These are phyloP conservation scores for Tetraselmis chui DNA, from an alignment of 139 green algal species.

Conservation along the genomic window DNA sequence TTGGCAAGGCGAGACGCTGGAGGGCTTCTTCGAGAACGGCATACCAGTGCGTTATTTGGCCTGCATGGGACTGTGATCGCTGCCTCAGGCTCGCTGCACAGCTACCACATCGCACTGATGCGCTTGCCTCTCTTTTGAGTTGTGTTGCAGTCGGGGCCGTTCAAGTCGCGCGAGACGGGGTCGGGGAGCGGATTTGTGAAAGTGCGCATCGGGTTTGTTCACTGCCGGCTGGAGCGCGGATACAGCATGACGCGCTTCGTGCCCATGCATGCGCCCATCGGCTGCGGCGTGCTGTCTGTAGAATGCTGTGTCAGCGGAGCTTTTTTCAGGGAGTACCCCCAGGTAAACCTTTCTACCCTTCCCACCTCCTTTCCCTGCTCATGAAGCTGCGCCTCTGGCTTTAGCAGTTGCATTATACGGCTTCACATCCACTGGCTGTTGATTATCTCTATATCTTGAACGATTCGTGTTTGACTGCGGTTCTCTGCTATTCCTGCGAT, in stretches of 20 bases:
- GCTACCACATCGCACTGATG: background rate
- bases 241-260: background rate
- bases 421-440: too few relatives aligned
- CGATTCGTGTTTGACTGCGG: too few relatives aligned
- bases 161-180: background rate
- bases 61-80: background rate
- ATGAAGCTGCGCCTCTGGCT: too few relatives aligned
- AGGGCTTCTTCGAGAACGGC: background rate
- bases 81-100: background rate
- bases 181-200: background rate
- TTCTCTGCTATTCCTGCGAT: too few relatives aligned
- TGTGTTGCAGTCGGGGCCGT: background rate
- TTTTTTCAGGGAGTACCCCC: background rate
- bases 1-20: background rate
- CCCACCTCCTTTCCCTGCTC: too few relatives aligned
- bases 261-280: background rate
- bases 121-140: background rate
- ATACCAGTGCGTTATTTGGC: background rate
- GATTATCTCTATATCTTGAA: too few relatives aligned
- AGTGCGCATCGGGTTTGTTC: background rate
- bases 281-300: background rate
- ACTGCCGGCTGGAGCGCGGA: background rate
- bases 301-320: background rate
- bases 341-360: too few relatives aligned
- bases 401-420: too few relatives aligned